These are phyloP conservation scores for Populus deltoides DNA, from an alignment of 345 rosid genomes.

Conservation along the genomic window DNA sequence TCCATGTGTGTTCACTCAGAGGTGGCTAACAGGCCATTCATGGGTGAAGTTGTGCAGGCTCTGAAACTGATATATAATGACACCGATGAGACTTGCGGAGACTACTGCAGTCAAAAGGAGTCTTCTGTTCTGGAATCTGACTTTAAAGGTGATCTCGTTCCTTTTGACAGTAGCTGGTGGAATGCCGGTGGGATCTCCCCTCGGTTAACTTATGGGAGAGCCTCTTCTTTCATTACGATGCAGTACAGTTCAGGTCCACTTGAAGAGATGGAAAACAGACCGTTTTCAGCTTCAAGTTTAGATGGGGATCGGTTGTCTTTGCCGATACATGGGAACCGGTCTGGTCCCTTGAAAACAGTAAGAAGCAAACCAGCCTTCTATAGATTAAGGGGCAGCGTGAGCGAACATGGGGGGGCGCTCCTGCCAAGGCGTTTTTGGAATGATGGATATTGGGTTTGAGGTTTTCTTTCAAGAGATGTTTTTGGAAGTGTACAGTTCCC, in stretches of 20 bases:
- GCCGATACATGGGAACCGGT: slow-evolving; percentile 72
- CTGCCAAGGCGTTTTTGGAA: slow-evolving; percentile 42
- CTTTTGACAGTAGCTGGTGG: slow-evolving; percentile 94
- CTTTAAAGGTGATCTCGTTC: slow-evolving; percentile 68
- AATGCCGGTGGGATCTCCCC: slow-evolving; percentile 69
- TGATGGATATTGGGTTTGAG: slow-evolving; percentile 29
- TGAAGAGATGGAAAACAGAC: slow-evolving; percentile 65
- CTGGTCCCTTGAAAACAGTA: slow-evolving; percentile 81
- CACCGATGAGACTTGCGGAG: slow-evolving; percentile 74
- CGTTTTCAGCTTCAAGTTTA: slow-evolving; percentile 61
- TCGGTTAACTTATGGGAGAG: slow-evolving; percentile 64
- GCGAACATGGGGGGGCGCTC: slow-evolving; percentile 85
- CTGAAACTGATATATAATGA: slow-evolving; percentile 90
- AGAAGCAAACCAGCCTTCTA: slow-evolving; percentile 64
- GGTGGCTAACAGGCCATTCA: slow-evolving; percentile 90
- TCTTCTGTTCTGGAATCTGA: slow-evolving; percentile 82
- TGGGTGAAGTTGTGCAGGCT: slow-evolving; percentile 99
- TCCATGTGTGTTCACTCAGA: slow-evolving; percentile 97
- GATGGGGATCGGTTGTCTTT: slow-evolving; percentile 45
- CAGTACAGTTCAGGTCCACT: slow-evolving; percentile 88
- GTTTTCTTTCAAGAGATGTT: neutral
- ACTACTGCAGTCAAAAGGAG: slow-evolving; percentile 77
- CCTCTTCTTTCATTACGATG: slow-evolving; percentile 87
- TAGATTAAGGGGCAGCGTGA: slow-evolving; percentile 81
- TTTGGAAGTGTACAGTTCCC: slow-evolving; percentile 27